Evolutionary conservation across 2,329 filamentous ascomycete species (phyloP), one percentile per base, ranked within the genome.

Genomic region (Aspergillus aculeatus): DNA sequence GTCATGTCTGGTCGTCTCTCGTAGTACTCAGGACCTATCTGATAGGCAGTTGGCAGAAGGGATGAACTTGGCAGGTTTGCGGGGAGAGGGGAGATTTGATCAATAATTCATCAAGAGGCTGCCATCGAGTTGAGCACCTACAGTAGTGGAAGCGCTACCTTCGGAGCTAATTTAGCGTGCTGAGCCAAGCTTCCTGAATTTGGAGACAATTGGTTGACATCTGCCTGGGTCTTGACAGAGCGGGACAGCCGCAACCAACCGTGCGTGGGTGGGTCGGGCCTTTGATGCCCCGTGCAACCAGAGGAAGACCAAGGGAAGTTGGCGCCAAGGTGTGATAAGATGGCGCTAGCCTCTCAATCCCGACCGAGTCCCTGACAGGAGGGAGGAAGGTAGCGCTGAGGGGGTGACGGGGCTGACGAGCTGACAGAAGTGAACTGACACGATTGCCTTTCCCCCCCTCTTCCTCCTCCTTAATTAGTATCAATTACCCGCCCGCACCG

Each of bases 181-280:
- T 56, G 60, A 64, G 69, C 68, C 69, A 71, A 70, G 67, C 64
- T 68, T 64, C 60, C 41, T 9, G 59, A 35, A 53, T 26, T 29
- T 10, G 23, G 32, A 10, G 7, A 12, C 35, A 57, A 71, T 69
- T 71, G 62, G 68, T 19, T n/a, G 11, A 12, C 32, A 9, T 19
- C 50, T 24, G 51, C 48, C 55, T 62, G 54, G 59, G 59, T 58
- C 57, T 51, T 61, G 68, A 64, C 65, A 65, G 61, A 60, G 57
- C 63, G 63, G 67, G 61, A 62, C 62, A 54, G 44, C 64, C 61
- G 60, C 63, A 66, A 59, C 66, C 66, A 68, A 68, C 64, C 57
- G 60, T 56, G 58, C 59, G 16, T 16, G 5, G 26, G 61, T 65
- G 64, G 58, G 57, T 47, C 54, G n/a, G 41, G n/a, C 24, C 53